Evolutionary conservation across 345 rosid species (phyloP).

Genomic region (Streptanthus diversifolius): DNA sequence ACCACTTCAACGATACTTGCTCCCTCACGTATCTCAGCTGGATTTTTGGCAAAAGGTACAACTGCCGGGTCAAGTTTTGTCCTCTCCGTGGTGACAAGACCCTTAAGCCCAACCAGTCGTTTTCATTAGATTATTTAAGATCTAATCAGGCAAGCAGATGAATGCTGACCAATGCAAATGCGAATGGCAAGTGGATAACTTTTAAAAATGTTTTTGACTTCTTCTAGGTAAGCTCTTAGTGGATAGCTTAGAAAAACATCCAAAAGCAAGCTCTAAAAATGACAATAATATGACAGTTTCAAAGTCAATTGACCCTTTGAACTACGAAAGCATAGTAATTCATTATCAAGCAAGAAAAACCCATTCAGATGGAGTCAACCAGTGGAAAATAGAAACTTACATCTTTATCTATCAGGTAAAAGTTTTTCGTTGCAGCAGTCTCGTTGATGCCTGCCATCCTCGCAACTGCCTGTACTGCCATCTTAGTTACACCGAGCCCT

Average conservation of each 20-base stretch:
- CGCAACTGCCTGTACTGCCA: constrained; percentile 71
- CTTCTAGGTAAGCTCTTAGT: constrained; percentile 5
- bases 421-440: constrained; percentile 47
- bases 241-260: neutral
- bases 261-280: constrained; percentile 16
- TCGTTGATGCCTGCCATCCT: constrained; percentile 72
- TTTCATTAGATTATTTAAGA: constrained; percentile 21
- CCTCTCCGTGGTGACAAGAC: constrained; percentile 90
- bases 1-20: constrained; percentile 89
- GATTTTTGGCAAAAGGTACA: constrained; percentile 75
- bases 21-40: constrained; percentile 69
- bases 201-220: neutral
- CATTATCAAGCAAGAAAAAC: neutral
- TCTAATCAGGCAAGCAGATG: constrained; percentile 1
- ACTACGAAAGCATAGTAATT: neutral
- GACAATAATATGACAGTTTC: constrained; percentile 11
- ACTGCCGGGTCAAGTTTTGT: constrained; percentile 83
- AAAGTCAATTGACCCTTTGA: constrained; percentile 22
- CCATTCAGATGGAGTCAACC: neutral
- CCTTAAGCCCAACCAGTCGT: constrained; percentile 47
- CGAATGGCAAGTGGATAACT: constrained; percentile 4
- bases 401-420: constrained; percentile 87
- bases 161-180: constrained; percentile 8
- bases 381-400: constrained; percentile 42
- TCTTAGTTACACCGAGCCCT: constrained; percentile 90